Conservation (phyloP, 352 stramenopile genomes). For the Globisporangium heterothallicum region DNA sequence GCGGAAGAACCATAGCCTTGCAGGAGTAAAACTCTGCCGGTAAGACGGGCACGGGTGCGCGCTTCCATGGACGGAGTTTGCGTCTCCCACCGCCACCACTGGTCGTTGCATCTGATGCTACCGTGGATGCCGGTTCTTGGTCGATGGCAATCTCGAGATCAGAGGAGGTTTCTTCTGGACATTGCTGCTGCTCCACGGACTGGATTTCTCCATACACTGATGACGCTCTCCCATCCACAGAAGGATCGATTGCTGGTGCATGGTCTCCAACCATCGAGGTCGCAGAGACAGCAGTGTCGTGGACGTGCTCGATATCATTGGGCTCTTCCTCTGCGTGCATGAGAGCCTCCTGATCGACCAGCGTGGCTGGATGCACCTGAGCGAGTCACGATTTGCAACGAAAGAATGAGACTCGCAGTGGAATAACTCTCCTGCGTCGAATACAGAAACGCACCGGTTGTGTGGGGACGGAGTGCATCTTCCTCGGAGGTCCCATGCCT, state of each 20-base stretch:
- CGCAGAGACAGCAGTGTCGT: neutral
- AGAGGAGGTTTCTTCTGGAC: neutral
- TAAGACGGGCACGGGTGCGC: slow-evolving; percentile 47
- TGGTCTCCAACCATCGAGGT: neutral
- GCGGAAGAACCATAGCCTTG: slow-evolving; percentile 20
- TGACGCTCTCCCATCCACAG: neutral
- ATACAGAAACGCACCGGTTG: neutral
- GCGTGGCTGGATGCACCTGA: neutral
- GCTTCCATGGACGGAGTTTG: slow-evolving; percentile 51
- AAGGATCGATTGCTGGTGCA: neutral
- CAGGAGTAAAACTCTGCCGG: slow-evolving; percentile 41
- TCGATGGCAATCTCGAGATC: slow-evolving; percentile 3
- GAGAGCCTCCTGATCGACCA: neutral
- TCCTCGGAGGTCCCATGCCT: slow-evolving; percentile 17
- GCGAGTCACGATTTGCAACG: neutral
- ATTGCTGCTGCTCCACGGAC: slow-evolving; percentile 1
- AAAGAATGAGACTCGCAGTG: too few relatives aligned
- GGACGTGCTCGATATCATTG: too few relatives aligned
- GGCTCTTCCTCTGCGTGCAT: neutral
- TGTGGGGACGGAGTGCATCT: neutral
- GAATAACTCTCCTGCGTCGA: too few relatives aligned
- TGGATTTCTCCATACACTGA: neutral
- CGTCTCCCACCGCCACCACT: slow-evolving; percentile 12
- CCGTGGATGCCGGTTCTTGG: neutral
- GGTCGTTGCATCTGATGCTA: neutral